Evolutionary conservation across 371 early-diverging fungal species (phyloP).

Genomic region (Encephalitozoon hellem): DNA sequence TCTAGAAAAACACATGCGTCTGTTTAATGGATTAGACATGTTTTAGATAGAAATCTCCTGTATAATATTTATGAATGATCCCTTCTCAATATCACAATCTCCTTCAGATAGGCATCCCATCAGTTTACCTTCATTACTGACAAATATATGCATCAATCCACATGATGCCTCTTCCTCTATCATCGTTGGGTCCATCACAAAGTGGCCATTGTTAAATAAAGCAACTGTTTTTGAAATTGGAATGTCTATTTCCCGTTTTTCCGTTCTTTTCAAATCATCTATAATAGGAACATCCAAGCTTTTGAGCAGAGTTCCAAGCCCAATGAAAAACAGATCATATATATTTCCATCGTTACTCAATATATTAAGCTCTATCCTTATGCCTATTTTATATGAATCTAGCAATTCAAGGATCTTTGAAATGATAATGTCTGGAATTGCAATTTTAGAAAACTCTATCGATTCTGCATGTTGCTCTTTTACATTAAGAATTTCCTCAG

Average conservation of each 20-base stretch:
- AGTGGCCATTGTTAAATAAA: conserved; percentile 6
- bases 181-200: conserved; percentile 3
- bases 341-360: conserved; percentile 27
- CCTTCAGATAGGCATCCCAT: not conserved
- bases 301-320: conserved; percentile 1
- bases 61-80: not conserved
- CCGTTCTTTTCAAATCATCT: not conserved
- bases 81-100: not conserved
- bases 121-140: not conserved
- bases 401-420: not conserved
- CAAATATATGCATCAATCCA: not conserved
- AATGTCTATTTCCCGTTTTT: not conserved
- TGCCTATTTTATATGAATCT: not conserved
- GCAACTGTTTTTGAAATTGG: not conserved
- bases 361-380: conserved; percentile 12
- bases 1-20: not conserved
- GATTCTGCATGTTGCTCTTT: not conserved
- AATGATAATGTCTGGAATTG: conserved; percentile 2
- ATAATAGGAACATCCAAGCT: not conserved
- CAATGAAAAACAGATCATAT: not conserved
- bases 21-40: not conserved
- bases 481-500: not conserved
- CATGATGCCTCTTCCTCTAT: conserved; percentile 1
- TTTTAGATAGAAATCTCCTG: not conserved
- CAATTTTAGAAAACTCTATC: not conserved